Percentiles rank a stretch among this genome's conserved stretches.
phyloP scores from a whole-genome alignment of 345 rosid genomes.

The Hibiscus mutabilis region DNA sequence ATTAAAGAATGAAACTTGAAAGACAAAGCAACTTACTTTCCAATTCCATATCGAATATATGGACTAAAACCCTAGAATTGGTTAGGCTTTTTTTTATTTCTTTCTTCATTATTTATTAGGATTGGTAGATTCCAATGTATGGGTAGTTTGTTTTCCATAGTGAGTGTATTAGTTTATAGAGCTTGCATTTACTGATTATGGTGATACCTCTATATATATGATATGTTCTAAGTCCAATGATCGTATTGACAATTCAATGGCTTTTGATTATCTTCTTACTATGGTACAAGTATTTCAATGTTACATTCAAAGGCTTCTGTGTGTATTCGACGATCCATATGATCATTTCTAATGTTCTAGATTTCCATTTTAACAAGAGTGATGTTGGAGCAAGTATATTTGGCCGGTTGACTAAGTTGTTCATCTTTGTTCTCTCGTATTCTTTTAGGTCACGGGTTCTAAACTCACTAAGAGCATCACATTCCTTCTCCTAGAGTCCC shows the following conservation, averaged over 20 bases:
- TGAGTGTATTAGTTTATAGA: slow-evolving; percentile 20
- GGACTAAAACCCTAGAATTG: slow-evolving; percentile 26
- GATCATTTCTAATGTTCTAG: no score
- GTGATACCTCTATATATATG: no score
- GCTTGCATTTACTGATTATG: no score
- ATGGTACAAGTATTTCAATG: background rate
- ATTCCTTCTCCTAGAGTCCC: no score
- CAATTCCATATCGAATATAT: slow-evolving; percentile 6
- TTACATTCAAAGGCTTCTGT: background rate
- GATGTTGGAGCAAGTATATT: no score
- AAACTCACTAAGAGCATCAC: no score
- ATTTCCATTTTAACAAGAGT: no score
- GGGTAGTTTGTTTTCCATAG: slow-evolving; percentile 16
- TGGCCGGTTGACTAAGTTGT: no score
- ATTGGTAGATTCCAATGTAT: slow-evolving; percentile 12
- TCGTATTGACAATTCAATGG: background rate
- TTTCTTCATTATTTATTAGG: background rate
- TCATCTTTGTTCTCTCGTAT: no score
- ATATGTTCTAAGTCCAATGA: background rate
- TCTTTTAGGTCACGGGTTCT: no score
- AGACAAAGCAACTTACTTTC: background rate
- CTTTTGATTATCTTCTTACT: background rate
- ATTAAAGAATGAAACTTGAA: slow-evolving; percentile 9
- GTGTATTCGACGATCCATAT: background rate
- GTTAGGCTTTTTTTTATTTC: slow-evolving; percentile 6